Base-by-base conservation (phyloP, 345 rosid genomes). In the Balakata baccata region DNA sequence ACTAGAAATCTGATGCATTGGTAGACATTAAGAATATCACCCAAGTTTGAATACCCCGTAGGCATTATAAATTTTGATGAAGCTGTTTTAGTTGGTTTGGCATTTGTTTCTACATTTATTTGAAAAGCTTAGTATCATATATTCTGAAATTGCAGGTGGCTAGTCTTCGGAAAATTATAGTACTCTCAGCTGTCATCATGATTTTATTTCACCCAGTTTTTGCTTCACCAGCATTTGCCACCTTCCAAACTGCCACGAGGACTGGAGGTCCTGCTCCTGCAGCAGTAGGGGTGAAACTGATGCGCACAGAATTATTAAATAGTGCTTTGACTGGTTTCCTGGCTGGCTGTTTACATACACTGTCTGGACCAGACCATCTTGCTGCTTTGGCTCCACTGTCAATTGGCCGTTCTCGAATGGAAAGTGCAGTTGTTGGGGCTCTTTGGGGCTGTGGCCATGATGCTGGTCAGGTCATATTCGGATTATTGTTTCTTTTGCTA, bases 391-490 rank as follows among this genome's bases (percentile, higher is more conserved):
- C 99, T 69, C 99, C 99, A 13, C 89, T 92, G 57, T 89, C 99
- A 11, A 95, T 95, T n/a, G 97, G 99, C 18, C 94, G 96, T n/a
- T 78, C 90, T 17, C 81, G 89, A 64, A 71, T 89, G 79, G 96
- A 92, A 79, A 92, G 99, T 74, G 98, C 98, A 68, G 88, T 84
- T 11, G 92, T 95, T 56, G 99, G 99, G 77, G 98, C 97, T 77
- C 88, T 95, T 5, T 95, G 99, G 99, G 99, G 99, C 57, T 95
- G 97, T 66, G 99, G 99, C 9, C 98, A 95, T 59, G 99, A 92
- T 49, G 93, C 97, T 6, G 99, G 99, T 50, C 99, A 95, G 82
- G 89, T 95, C 53, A 81, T 95, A 29, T 95, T 95, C 41, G 99
- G 99, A 47, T 83, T 92, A 74, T 54, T 95, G 6, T 95, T 95